Evolutionary conservation across 768 basidiomycete genomes (phyloP).

Genomic region (Mycena latifolia): DNA sequence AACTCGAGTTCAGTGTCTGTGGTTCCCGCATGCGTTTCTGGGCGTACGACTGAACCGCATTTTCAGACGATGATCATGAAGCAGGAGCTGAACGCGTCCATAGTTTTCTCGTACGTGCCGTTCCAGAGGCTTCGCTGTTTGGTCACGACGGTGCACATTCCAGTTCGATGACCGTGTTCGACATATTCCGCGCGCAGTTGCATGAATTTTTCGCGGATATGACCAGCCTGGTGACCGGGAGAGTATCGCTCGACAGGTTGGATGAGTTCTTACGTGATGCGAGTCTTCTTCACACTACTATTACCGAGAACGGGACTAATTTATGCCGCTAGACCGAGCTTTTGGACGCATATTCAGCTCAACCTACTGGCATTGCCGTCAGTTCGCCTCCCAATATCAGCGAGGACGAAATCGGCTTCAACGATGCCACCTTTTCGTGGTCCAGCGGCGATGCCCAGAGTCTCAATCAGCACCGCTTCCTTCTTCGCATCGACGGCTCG

Average conservation of each 20-base stretch:
- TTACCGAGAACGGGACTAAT: background rate
- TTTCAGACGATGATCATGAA: constrained; percentile 54
- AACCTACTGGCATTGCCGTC: background rate
- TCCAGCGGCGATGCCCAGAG: constrained; percentile 44
- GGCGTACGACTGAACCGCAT: background rate
- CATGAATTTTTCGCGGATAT: constrained; percentile 50
- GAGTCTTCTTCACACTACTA: constrained; percentile 15
- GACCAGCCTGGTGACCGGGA: constrained; percentile 50
- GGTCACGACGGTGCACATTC: background rate
- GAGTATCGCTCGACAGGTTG: constrained; percentile 73
- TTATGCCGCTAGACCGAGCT: constrained; percentile 55
- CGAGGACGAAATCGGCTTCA: constrained; percentile 60
- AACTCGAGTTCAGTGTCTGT: constrained; percentile 30
- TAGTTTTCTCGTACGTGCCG: constrained; percentile 48
- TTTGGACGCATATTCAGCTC: constrained; percentile 51
- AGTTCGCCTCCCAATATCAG: constrained; percentile 9
- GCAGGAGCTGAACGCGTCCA: constrained; percentile 53
- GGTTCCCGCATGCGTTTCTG: background rate
- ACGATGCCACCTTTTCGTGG: constrained; percentile 70
- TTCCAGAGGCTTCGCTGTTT: background rate
- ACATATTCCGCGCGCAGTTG: constrained; percentile 67
- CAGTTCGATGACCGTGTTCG: constrained; percentile 71
- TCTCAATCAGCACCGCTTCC: constrained; percentile 61
- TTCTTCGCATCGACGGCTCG: constrained; percentile 61
- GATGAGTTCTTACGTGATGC: constrained; percentile 54